Evolutionary conservation across 495 filamentous ascomycete genomes (phyloP), one percentile per base, ranked within the genome.

Genomic region (Aspergillus nidulans): DNA sequence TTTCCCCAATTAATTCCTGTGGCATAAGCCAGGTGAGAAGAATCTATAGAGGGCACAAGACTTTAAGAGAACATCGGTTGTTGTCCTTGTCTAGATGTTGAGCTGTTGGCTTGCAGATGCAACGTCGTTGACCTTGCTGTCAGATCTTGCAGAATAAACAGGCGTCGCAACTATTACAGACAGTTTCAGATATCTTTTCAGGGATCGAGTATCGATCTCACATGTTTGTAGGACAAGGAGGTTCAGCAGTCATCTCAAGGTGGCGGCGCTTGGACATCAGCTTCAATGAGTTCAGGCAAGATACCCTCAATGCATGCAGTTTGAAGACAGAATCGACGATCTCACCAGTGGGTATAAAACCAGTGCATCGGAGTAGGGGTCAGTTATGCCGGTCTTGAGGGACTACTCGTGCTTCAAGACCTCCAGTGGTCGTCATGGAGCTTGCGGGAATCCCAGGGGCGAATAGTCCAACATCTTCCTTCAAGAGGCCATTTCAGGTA

Each of bases 351-450:
- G 76, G 1, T 64, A 75, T 25, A 81, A 81, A 76, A 84, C 21
- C 78, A 83, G 42, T 71, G 70, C 41, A 63, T 67, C 25, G 64
- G 63, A 8, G 73, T 85, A 21, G 68, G 65, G 30, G 63, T 73
- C 42, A 73, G 64, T 44, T 74, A 68, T 24, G 77, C 75, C 0
- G 39, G 68, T 13, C 56, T 81, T 0, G 55, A 66, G 0, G 78
- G 76, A 0, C 64, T 64, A 15, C 64, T 86, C 19, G 59, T 85
- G 6, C 55, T 84, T 3, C 81, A 86, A 52, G 83, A 87, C 52
- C 63, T 9, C 65, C 75, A 4, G 59, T 68, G 25, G 70, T 69
- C 1, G 61, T 84, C 10, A 57, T 63, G 6, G 63, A 67, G 8
- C 68, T 72, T 0, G 47, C 67, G 3, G 61, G 62, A 0, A 67